A percentile compares a stretch with the other conserved stretches of the same genome.
Conservation (phyloP, 306 rosid species). For the Dicorynia guianensis region DNA sequence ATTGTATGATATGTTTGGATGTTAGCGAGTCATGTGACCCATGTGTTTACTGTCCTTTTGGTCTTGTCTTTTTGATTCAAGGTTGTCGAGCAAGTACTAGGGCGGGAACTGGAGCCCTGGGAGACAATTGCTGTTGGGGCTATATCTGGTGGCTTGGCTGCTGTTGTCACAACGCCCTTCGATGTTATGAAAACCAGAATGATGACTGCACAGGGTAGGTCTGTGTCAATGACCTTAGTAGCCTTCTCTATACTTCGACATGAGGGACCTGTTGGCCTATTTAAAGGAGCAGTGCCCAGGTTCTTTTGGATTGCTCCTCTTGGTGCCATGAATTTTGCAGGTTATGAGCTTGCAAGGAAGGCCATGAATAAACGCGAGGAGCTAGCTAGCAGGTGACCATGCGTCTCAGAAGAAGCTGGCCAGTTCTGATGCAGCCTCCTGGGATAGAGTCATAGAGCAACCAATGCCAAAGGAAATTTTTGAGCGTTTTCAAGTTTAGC, state of each 20-base stretch:
- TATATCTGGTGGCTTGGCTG: conserved; percentile 94
- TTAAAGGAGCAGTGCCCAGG: conserved; percentile 95
- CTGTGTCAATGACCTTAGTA: conserved; percentile 76
- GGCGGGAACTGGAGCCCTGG: conserved; percentile 92
- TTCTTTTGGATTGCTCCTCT: conserved; percentile 99
- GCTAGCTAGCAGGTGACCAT: conserved; percentile 48
- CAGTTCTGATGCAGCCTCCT: conserved; percentile 42
- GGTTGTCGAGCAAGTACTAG: conserved; percentile 76
- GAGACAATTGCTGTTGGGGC: conserved; percentile 97
- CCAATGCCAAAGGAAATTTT: conserved; percentile 52
- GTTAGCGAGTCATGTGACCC: not conserved
- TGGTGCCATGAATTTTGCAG: conserved; percentile 99
- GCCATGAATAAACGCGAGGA: conserved; percentile 89
- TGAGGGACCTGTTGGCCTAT: conserved; percentile 93
- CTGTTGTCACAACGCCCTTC: conserved; percentile 92
- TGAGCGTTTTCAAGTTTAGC: conserved; percentile 45
- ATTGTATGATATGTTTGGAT: not conserved
- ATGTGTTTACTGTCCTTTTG: not conserved
- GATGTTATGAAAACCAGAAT: conserved; percentile 99
- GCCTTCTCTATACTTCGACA: conserved; percentile 80
- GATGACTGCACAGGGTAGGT: conserved; percentile 95
- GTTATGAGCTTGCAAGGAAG: conserved; percentile 92
- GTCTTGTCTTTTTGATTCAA: conserved; percentile 41
- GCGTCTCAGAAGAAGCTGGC: conserved; percentile 56
- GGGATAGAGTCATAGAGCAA: conserved; percentile 29